phyloP scores from a whole-genome alignment of 371 early-diverging fungal species.

The Sporodiniella umbellata region DNA sequence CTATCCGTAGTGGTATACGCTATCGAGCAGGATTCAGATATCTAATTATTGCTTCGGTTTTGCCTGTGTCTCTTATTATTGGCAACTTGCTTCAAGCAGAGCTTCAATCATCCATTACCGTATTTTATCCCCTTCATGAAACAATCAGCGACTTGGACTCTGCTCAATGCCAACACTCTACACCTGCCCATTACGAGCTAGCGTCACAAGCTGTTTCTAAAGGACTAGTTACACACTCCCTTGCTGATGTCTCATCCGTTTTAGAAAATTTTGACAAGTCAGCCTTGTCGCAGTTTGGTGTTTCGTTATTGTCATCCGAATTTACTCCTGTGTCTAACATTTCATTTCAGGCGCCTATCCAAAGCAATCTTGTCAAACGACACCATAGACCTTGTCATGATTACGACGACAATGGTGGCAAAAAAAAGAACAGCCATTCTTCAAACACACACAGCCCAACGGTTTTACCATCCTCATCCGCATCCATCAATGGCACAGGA shows the following conservation, averaged over 20 bases:
- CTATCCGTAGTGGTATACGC: slow-evolving; percentile 11
- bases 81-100: slow-evolving; percentile 11
- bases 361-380: background rate
- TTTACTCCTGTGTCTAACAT: slow-evolving; percentile 1
- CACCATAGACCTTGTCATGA: background rate
- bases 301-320: background rate
- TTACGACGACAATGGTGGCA: background rate
- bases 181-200: background rate
- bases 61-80: slow-evolving; percentile 5
- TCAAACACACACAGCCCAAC: background rate
- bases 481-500: too few relatives aligned
- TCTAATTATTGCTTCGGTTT: slow-evolving; percentile 9
- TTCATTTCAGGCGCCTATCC: background rate
- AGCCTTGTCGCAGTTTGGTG: background rate
- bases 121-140: slow-evolving; percentile 2
- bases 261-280: slow-evolving; percentile 1
- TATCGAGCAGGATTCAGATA: slow-evolving; percentile 14
- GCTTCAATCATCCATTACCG: slow-evolving; percentile 8
- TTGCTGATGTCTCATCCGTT: slow-evolving; percentile 9
- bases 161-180: slow-evolving; percentile 7
- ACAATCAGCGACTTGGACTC: background rate
- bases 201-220: slow-evolving; percentile 9
- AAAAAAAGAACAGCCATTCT: too few relatives aligned
- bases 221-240: slow-evolving; percentile 3
- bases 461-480: too few relatives aligned